Evolutionary conservation across 257 asterid species (phyloP), one percentile per base, ranked within the genome.

Genomic region (Echites panduratus): DNA sequence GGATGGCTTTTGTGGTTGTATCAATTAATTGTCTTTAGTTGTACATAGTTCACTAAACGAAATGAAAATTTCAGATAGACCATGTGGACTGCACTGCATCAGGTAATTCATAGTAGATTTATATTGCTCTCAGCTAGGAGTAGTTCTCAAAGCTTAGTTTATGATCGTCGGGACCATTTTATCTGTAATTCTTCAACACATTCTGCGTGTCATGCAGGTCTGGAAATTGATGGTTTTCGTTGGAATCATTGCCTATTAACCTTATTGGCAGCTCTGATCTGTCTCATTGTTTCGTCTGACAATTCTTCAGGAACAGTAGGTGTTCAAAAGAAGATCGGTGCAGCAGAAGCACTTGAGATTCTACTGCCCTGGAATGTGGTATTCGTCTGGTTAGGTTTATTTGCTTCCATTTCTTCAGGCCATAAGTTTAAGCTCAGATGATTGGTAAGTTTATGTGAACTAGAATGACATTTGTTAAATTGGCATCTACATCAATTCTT

Each of bases 201-300:
- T 64, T 64, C 49, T 38, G 29, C 69, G 7, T 19, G 69, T 64
- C 29, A 64, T 32, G 69, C 49, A 38, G 69, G 9, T 64, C 48
- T 38, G 0, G 29, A 64, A 16, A 8, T 16, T n/a, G 49, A 64
- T 38, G 48, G 38, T 38, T 17, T 4, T 17, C 27, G 19, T 38
- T 64, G 16, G 27, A 19, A 7, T 44, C 49, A 64, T 32, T 19
- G 10, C 17, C 9, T 61, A 8, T 38, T 64, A 38, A 38, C 16
- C 69, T 32, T n/a, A n/a, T n/a, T n/a, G n/a, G n/a, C n/a, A n/a
- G n/a, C n/a, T n/a, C n/a, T n/a, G n/a, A n/a, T n/a, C n/a, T n/a
- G n/a, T n/a, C n/a, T n/a, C n/a, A n/a, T n/a, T n/a, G n/a, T n/a
- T n/a, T n/a, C n/a, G n/a, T n/a, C n/a, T n/a, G n/a, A n/a, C n/a